A percentile compares a stretch with the other conserved stretches of the same genome.
These are phyloP conservation scores for Hypomontagnella monticulosa DNA, from an alignment of 495 filamentous ascomycete species.

Conservation along the genomic window DNA sequence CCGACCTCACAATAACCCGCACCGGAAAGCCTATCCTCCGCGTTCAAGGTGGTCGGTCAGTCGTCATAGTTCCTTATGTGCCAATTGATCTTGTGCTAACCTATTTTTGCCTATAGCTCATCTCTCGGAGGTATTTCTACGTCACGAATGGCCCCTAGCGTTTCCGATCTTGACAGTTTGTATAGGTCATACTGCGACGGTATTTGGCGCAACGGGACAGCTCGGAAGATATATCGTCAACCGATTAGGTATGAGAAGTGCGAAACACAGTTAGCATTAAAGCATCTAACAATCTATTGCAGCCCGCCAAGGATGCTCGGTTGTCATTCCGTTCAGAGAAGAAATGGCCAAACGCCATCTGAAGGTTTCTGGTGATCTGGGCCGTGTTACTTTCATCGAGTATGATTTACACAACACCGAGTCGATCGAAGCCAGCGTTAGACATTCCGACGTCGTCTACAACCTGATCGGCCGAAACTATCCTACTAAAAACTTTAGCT, in stretches of 20 bases:
- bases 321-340: conserved; percentile 92
- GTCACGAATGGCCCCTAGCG: conserved; percentile 32
- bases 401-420: conserved; percentile 94
- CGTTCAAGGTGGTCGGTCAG: conserved; percentile 83
- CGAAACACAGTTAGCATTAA: conserved; percentile 4
- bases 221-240: conserved; percentile 98
- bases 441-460: conserved; percentile 97
- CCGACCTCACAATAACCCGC: conserved; percentile 84
- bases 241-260: conserved; percentile 74
- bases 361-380: conserved; percentile 93
- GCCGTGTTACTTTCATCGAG: conserved; percentile 88
- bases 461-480: conserved; percentile 94
- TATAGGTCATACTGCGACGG: conserved; percentile 91
- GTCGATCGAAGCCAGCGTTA: conserved; percentile 94
- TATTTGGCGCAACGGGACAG: conserved; percentile 97
- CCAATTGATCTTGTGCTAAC: conserved; percentile 37
- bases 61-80: conserved; percentile 13
- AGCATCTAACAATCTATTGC: conserved; percentile 48
- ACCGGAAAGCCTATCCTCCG: conserved; percentile 89
- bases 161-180: conserved; percentile 45
- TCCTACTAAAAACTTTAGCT: conserved; percentile 96
- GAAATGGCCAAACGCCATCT: conserved; percentile 98
- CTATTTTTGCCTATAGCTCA: conserved; percentile 62
- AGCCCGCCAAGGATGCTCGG: conserved; percentile 92
- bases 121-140: conserved; percentile 78